Percentiles rank a stretch among this genome's conserved stretches.
phyloP scores from a whole-genome alignment of 2,329 filamentous ascomycete species.

The Aspergillus fumigatiaffinis region DNA sequence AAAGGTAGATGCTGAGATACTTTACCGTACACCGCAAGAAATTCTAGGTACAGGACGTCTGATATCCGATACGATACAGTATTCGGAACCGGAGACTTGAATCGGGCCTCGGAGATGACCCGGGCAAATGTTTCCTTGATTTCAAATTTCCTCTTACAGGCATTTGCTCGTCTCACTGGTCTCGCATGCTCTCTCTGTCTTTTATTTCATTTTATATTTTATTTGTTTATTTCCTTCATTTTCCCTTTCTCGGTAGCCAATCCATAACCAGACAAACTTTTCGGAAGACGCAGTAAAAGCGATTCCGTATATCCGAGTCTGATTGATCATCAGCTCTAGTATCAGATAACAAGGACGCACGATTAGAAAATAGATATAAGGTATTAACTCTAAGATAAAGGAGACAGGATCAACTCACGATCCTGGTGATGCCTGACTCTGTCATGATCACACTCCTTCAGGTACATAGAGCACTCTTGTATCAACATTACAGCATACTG shows the following conservation, averaged over 20 bases:
- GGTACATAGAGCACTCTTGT: not conserved
- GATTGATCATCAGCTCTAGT: not conserved
- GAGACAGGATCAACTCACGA: not conserved
- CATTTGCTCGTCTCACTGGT: not conserved
- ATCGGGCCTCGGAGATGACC: constrained; percentile 20
- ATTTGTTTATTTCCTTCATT: not conserved
- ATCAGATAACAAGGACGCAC: not conserved
- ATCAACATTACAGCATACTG: not conserved
- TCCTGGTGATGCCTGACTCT: not conserved
- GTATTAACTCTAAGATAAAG: not conserved
- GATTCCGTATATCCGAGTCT: constrained; percentile 3
- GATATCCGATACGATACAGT: constrained; percentile 11
- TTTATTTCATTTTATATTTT: not conserved
- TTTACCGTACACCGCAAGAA: constrained; percentile 1
- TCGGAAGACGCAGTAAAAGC: not conserved
- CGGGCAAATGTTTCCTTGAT: constrained; percentile 1
- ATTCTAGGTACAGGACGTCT: not conserved
- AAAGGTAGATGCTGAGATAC: not conserved
- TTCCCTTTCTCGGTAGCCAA: not conserved
- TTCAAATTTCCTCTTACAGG: constrained; percentile 12
- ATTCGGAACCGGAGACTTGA: constrained; percentile 8
- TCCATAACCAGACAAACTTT: not conserved
- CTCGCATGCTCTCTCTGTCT: not conserved
- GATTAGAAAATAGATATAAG: too few relatives aligned
- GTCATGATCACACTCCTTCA: not conserved